Percentiles rank a stretch among this genome's conserved stretches.
These are phyloP conservation scores for Entophlyctis luteolus DNA, from an alignment of 192 early-diverging fungal species.

Conservation along the genomic window DNA sequence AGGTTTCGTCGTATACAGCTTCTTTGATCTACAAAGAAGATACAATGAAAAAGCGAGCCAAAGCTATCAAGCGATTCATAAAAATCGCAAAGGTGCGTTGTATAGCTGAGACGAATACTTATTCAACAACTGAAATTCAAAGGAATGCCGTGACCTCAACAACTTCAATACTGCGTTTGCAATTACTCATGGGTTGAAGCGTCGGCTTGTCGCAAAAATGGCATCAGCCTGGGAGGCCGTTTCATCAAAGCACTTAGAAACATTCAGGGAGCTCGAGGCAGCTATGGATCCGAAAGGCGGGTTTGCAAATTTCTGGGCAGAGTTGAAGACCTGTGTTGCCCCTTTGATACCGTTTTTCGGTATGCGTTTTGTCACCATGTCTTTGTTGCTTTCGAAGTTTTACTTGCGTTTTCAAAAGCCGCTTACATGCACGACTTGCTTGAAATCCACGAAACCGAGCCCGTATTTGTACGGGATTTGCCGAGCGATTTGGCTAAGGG, in stretches of 20 bases:
- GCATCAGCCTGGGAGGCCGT: conserved; percentile 47
- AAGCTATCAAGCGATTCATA: conserved; percentile 46
- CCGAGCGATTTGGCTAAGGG: background rate
- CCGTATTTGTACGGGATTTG: conserved; percentile 30
- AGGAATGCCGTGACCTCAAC: conserved; percentile 40
- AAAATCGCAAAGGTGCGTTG: conserved; percentile 44
- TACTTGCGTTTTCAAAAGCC: conserved; percentile 30
- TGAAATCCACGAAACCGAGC: conserved; percentile 43
- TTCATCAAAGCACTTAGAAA: conserved; percentile 42
- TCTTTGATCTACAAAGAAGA: conserved; percentile 46
- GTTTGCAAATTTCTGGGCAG: conserved; percentile 43
- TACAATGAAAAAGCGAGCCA: conserved; percentile 35
- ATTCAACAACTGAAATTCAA: background rate
- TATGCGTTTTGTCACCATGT: conserved; percentile 4
- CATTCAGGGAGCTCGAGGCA: conserved; percentile 33
- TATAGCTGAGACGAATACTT: background rate
- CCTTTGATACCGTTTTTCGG: conserved; percentile 53
- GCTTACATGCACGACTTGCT: conserved; percentile 52
- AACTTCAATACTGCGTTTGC: conserved; percentile 49
- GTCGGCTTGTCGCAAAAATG: conserved; percentile 33
- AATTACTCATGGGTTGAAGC: conserved; percentile 40
- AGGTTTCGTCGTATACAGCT: conserved; percentile 45
- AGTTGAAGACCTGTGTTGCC: conserved; percentile 33
- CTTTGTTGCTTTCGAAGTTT: background rate
- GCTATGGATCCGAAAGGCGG: conserved; percentile 43